Evolutionary conservation across 306 rosid genomes (phyloP).

Genomic region (Rosa rugosa): DNA sequence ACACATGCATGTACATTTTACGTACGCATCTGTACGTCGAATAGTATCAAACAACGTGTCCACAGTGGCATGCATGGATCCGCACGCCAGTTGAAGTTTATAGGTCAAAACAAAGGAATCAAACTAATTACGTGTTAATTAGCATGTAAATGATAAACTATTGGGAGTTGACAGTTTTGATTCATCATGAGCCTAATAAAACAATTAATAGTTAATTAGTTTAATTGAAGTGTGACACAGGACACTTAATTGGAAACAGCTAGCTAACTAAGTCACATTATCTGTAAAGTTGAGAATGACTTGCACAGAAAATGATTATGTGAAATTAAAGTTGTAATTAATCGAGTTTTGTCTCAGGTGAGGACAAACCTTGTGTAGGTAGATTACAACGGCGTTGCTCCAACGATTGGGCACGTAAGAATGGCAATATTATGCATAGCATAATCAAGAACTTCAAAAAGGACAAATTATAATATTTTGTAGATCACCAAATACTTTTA

Average conservation of each 20-base stretch:
- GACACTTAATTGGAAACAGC: slow-evolving; percentile 11
- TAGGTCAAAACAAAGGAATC: neutral
- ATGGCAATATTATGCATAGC: too few relatives aligned
- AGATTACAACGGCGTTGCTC: neutral
- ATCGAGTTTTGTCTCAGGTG: neutral
- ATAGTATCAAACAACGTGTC: neutral
- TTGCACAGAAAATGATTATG: neutral
- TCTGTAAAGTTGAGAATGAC: slow-evolving; percentile 12
- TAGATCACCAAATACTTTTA: neutral
- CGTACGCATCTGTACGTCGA: slow-evolving; percentile 13
- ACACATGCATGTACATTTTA: slow-evolving; percentile 9
- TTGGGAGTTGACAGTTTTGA: neutral
- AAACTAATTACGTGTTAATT: neutral
- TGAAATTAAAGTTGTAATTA: neutral
- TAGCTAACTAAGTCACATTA: neutral
- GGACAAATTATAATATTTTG: neutral
- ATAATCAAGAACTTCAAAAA: neutral
- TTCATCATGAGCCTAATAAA: neutral
- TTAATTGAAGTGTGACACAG: neutral
- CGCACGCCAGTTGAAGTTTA: neutral
- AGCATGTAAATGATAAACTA: neutral
- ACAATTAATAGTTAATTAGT: neutral
- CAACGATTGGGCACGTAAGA: neutral
- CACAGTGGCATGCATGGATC: slow-evolving; percentile 19
- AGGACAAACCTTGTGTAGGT: neutral